phyloP scores from a whole-genome alignment of 768 basidiomycete genomes.

The Serpula lacrymans region DNA sequence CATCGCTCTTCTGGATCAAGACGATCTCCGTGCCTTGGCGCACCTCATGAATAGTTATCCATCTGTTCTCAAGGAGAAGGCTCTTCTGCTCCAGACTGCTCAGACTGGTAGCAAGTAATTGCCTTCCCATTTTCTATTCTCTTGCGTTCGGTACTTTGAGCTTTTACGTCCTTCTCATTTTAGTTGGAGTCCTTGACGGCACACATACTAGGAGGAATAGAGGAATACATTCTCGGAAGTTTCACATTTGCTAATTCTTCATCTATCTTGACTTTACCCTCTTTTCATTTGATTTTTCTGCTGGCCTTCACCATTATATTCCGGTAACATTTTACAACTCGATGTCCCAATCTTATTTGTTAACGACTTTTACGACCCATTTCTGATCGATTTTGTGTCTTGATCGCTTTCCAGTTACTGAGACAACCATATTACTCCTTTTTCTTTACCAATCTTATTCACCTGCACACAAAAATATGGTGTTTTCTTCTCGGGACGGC shows the following conservation, averaged over 20 bases:
- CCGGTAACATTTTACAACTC: too few relatives aligned
- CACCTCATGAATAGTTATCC: slow-evolving; percentile 89
- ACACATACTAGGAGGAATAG: too few relatives aligned
- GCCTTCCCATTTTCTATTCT: slow-evolving; percentile 1
- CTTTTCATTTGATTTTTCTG: slow-evolving; percentile 3
- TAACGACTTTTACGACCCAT: slow-evolving; percentile 9
- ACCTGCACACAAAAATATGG: too few relatives aligned
- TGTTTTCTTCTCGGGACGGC: too few relatives aligned
- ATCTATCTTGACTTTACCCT: neutral
- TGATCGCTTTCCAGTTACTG: too few relatives aligned
- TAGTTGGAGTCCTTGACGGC: neutral
- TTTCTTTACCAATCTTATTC: too few relatives aligned
- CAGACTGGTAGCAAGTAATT: slow-evolving; percentile 22
- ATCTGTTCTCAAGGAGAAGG: slow-evolving; percentile 78
- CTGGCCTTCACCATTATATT: too few relatives aligned
- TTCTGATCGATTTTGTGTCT: too few relatives aligned
- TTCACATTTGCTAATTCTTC: slow-evolving; percentile 4
- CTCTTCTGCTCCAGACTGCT: slow-evolving; percentile 26
- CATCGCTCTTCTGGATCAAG: slow-evolving; percentile 77
- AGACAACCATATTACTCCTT: too few relatives aligned
- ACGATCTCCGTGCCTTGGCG: slow-evolving; percentile 79
- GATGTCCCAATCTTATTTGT: too few relatives aligned
- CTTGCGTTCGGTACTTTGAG: neutral
- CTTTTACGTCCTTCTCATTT: neutral
- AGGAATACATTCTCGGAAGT: neutral